Evolutionary conservation across 768 basidiomycete genomes (phyloP).

Genomic region (Leccinum broughii): DNA sequence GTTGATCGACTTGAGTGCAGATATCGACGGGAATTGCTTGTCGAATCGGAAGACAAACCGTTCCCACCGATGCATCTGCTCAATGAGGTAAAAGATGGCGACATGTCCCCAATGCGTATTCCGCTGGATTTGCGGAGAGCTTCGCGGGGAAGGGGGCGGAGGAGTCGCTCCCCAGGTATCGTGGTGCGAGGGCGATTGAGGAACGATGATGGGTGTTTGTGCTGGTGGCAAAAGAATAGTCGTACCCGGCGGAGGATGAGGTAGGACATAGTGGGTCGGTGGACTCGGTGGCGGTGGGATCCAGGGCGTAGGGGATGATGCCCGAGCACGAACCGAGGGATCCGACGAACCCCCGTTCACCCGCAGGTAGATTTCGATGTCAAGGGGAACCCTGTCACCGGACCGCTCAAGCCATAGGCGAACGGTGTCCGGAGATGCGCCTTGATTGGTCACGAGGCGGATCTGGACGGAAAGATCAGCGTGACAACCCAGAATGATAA

Average conservation of each 20-base stretch:
- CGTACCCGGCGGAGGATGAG: constrained; percentile 28
- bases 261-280: constrained; percentile 41
- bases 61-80: constrained; percentile 82
- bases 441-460: constrained; percentile 68
- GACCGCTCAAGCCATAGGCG: constrained; percentile 84
- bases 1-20: constrained; percentile 69
- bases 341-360: constrained; percentile 38
- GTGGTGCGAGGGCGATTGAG: constrained; percentile 42
- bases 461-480: constrained; percentile 46
- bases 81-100: constrained; percentile 73
- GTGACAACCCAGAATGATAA: not conserved
- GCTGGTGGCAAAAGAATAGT: constrained; percentile 37
- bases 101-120: constrained; percentile 80
- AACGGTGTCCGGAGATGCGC: constrained; percentile 73
- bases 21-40: constrained; percentile 71
- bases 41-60: constrained; percentile 81
- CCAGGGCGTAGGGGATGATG: constrained; percentile 34
- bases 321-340: constrained; percentile 23
- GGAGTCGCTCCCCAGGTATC: constrained; percentile 42
- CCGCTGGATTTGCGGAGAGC: constrained; percentile 37
- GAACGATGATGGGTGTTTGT: constrained; percentile 47
- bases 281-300: constrained; percentile 32
- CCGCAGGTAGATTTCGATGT: constrained; percentile 78
- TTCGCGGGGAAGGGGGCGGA: constrained; percentile 28
- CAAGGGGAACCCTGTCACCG: constrained; percentile 66